phyloP scores from a whole-genome alignment of 129 eudicot genomes.

The Lactuca sativa region DNA sequence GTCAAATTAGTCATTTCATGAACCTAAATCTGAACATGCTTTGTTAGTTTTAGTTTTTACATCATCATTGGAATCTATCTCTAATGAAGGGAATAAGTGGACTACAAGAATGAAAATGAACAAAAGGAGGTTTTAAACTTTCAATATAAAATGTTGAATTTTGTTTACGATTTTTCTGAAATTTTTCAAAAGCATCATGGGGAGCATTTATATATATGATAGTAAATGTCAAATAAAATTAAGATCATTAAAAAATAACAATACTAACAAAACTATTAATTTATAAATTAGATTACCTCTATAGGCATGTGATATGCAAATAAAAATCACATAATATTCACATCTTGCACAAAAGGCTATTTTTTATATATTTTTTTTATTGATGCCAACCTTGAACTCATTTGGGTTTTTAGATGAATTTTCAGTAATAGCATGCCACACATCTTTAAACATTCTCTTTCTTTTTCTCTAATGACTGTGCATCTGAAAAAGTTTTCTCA shows the following conservation, averaged over 20 bases:
- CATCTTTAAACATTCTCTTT: slow-evolving; percentile 87
- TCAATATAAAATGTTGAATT: neutral
- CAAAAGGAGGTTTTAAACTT: no score
- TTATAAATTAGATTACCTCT: slow-evolving; percentile 17
- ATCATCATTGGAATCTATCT: no score
- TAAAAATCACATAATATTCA: neutral
- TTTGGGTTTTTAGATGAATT: slow-evolving; percentile 74
- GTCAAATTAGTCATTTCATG: no score
- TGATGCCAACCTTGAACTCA: slow-evolving; percentile 66
- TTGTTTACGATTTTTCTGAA: neutral
- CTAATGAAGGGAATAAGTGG: no score
- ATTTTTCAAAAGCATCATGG: slow-evolving; percentile 1
- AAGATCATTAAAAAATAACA: neutral
- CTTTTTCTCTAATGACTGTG: slow-evolving; percentile 83
- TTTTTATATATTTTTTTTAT: neutral
- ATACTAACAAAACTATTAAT: slow-evolving; percentile 23
- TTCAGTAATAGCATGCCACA: slow-evolving; percentile 94
- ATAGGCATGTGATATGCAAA: slow-evolving; percentile 31
- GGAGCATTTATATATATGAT: neutral
- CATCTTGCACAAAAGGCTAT: neutral
- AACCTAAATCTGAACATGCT: no score
- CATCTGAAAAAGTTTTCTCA: slow-evolving; percentile 54
- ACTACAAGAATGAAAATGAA: no score
- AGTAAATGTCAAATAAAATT: slow-evolving; percentile 9
- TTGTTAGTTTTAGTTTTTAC: no score